A percentile compares a stretch with the other conserved stretches of the same genome.
Conservation (phyloP, 169 alveolate genomes). For the Plasmodium inui region DNA sequence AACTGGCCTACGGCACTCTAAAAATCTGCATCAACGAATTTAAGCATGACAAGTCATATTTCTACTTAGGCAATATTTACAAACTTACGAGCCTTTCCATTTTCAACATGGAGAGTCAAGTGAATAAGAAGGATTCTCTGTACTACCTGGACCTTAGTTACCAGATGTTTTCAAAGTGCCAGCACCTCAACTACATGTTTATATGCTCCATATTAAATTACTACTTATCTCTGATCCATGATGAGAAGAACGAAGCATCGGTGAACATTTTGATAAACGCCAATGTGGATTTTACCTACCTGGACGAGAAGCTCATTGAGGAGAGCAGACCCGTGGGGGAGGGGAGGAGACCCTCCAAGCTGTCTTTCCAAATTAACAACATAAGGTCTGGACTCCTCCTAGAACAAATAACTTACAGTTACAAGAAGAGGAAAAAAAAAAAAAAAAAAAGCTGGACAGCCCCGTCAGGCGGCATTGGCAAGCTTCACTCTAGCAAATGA, state of each 20-base stretch:
- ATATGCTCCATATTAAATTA: constrained; percentile 44
- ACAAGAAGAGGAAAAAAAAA: constrained; percentile 23
- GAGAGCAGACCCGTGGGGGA: not conserved
- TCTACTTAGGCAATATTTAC: constrained; percentile 29
- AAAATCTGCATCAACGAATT: constrained; percentile 60
- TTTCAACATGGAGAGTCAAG: constrained; percentile 12
- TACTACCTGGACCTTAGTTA: constrained; percentile 55
- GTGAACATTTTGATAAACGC: constrained; percentile 35
- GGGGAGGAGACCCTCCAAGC: not conserved
- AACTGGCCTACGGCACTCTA: constrained; percentile 21
- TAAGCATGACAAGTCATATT: constrained; percentile 42
- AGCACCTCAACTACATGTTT: constrained; percentile 41
- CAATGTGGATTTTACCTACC: constrained; percentile 34
- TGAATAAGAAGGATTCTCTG: constrained; percentile 41
- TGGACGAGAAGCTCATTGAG: constrained; percentile 24
- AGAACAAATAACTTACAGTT: constrained; percentile 62
- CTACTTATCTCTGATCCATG: constrained; percentile 31
- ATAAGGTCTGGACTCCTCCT: constrained; percentile 32
- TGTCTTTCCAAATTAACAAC: constrained; percentile 38
- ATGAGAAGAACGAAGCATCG: constrained; percentile 16
- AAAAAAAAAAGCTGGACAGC: not conserved
- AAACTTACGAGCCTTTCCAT: constrained; percentile 44
- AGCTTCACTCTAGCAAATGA: not conserved
- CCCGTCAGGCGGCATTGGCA: not conserved
- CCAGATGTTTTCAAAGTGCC: constrained; percentile 37